Evolutionary conservation across 257 asterid species (phyloP).

Genomic region (Perilla frutescens): DNA sequence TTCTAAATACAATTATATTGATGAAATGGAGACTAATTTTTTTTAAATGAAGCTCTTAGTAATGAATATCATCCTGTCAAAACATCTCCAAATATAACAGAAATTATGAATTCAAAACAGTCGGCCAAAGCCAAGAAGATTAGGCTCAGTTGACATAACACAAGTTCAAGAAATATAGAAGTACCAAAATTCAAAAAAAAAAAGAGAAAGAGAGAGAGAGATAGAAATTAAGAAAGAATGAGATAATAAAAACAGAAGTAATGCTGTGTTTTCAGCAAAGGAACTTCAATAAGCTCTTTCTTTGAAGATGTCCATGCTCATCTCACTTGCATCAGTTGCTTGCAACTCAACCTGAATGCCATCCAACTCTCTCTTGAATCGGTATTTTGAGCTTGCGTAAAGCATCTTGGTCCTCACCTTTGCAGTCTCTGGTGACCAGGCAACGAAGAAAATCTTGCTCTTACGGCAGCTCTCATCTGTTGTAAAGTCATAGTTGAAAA

Average conservation of each 20-base stretch:
- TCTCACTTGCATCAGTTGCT: slow-evolving; percentile 60
- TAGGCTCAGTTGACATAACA: slow-evolving; percentile 30
- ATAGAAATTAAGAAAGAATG: not conserved
- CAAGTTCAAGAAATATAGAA: slow-evolving; percentile 16
- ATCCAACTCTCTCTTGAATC: slow-evolving; percentile 57
- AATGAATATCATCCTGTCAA: slow-evolving; percentile 10
- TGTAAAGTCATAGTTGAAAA: slow-evolving; percentile 53
- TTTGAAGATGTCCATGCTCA: slow-evolving; percentile 58
- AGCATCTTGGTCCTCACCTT: slow-evolving; percentile 56
- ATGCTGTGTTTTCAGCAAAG: slow-evolving; percentile 1
- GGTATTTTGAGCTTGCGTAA: slow-evolving; percentile 56
- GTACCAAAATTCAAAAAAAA: not conserved
- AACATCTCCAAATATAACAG: slow-evolving; percentile 27
- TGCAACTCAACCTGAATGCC: slow-evolving; percentile 58
- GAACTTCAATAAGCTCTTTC: slow-evolving; percentile 45
- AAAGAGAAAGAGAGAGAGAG: no score
- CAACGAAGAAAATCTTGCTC: slow-evolving; percentile 59
- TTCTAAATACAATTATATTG: no score
- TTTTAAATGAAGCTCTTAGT: not conserved
- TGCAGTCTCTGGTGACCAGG: slow-evolving; percentile 58
- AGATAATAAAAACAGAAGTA: not conserved
- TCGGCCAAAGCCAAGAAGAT: slow-evolving; percentile 4
- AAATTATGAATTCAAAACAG: slow-evolving; percentile 24
- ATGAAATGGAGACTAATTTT: no score
- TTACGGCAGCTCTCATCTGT: slow-evolving; percentile 56